Evolutionary conservation across 495 filamentous ascomycete species (phyloP).

Genomic region (Daldinia concentrica): DNA sequence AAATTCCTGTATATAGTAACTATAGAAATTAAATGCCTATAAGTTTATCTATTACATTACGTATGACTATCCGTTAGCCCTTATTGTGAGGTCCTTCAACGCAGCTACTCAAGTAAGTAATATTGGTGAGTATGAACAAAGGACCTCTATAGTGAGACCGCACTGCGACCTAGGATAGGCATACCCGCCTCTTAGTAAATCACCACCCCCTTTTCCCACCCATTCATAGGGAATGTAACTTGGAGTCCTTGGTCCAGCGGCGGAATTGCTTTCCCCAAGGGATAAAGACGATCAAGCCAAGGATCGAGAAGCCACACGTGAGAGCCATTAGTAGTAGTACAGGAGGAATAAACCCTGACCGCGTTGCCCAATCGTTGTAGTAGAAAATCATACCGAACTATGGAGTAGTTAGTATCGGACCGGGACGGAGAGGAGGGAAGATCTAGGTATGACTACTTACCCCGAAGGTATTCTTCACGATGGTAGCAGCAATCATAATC

Average conservation of each 20-base stretch:
- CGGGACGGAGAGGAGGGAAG: neutral
- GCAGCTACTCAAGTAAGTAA: neutral
- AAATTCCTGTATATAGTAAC: neutral
- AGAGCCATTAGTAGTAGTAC: conserved; percentile 41
- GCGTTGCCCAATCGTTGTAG: conserved; percentile 44
- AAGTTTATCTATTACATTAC: conserved; percentile 3
- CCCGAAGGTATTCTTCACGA: conserved; percentile 65
- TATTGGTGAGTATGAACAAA: neutral
- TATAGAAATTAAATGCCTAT: neutral
- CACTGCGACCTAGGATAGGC: neutral
- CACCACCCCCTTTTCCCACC: neutral
- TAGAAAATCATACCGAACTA: conserved; percentile 48
- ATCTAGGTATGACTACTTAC: conserved; percentile 34
- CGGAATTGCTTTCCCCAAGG: conserved; percentile 44
- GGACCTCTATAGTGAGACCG: neutral
- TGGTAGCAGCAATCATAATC: conserved; percentile 65
- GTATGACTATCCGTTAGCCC: neutral
- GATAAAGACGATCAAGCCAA: conserved; percentile 40
- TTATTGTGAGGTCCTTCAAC: neutral
- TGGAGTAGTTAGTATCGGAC: neutral
- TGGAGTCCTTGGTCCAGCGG: conserved; percentile 41
- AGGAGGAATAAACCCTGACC: conserved; percentile 41
- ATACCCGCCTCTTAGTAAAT: neutral
- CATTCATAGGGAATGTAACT: conserved; percentile 35
- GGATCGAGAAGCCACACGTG: conserved; percentile 37